These are phyloP conservation scores for Corinectria fuckeliana DNA, from an alignment of 2,329 filamentous ascomycete genomes.

Conservation along the genomic window DNA sequence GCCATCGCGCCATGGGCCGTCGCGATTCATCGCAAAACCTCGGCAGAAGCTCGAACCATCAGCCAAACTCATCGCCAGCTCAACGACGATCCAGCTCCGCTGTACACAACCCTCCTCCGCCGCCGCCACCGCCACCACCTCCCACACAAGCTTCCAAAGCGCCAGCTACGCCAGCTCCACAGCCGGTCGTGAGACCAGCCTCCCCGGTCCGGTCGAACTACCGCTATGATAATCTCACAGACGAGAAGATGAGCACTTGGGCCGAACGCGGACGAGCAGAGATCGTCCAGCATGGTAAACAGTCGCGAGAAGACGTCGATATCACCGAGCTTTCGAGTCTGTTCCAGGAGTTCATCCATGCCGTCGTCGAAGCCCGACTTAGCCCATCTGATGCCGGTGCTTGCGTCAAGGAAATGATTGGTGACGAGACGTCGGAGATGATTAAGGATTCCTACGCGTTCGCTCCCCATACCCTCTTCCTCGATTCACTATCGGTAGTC, in stretches of 20 bases:
- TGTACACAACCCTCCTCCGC: conserved; percentile 32
- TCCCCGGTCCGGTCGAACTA: conserved; percentile 57
- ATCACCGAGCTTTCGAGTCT: conserved; percentile 71
- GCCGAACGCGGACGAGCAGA: conserved; percentile 68
- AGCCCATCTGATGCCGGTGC: conserved; percentile 72
- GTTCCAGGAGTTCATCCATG: conserved; percentile 84
- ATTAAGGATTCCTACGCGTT: conserved; percentile 59
- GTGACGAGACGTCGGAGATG: conserved; percentile 58
- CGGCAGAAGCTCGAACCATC: conserved; percentile 16
- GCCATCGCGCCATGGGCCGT: conserved; percentile 56
- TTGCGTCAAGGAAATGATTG: conserved; percentile 76
- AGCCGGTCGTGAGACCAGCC: conserved; percentile 35
- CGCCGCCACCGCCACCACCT: conserved; percentile 28
- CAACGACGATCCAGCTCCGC: conserved; percentile 32
- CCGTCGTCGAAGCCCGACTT: conserved; percentile 73
- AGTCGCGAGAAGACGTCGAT: conserved; percentile 72
- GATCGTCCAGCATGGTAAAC: conserved; percentile 68
- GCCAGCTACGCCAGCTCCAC: conserved; percentile 20
- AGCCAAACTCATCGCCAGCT: conserved; percentile 29
- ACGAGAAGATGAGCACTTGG: conserved; percentile 74
- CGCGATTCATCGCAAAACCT: conserved; percentile 57
- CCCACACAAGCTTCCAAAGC: conserved; percentile 32
- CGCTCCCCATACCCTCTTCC: conserved; percentile 73
- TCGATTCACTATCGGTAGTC: conserved; percentile 82
- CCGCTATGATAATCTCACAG: conserved; percentile 78